A percentile compares a stretch with the other conserved stretches of the same genome.
Conservation (phyloP, 768 basidiomycete genomes). For the Leccinum rimulosum region DNA sequence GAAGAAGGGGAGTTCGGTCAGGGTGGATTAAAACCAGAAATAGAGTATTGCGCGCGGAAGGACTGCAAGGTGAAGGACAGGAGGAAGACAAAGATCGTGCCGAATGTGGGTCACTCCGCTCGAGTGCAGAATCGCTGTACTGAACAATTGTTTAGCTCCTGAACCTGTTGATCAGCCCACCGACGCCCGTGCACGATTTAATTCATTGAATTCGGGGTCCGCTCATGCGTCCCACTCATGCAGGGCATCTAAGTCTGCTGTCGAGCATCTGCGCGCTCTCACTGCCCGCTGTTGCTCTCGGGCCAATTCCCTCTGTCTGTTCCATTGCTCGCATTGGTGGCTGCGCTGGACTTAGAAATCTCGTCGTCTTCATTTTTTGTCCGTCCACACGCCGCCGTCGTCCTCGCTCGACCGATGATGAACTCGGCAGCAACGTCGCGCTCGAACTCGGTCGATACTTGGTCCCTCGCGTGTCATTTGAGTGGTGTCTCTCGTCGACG, state of each 20-base stretch:
- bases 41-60: constrained; percentile 57
- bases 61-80: constrained; percentile 60
- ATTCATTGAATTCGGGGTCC: constrained; percentile 55
- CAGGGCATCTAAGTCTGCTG: constrained; percentile 16
- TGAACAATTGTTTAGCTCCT: constrained; percentile 38
- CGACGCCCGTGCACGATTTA: constrained; percentile 51
- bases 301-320: too few relatives aligned
- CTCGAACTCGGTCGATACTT: too few relatives aligned
- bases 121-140: neutral
- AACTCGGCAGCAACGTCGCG: too few relatives aligned
- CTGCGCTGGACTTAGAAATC: too few relatives aligned
- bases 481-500: too few relatives aligned
- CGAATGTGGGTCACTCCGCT: constrained; percentile 22
- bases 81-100: constrained; percentile 33
- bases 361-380: too few relatives aligned
- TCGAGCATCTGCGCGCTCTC: constrained; percentile 6
- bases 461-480: too few relatives aligned
- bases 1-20: constrained; percentile 9
- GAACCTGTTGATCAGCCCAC: constrained; percentile 36
- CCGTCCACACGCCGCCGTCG: too few relatives aligned
- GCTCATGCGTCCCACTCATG: constrained; percentile 25
- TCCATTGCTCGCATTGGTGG: too few relatives aligned
- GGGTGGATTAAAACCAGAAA: constrained; percentile 49
- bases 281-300: too few relatives aligned
- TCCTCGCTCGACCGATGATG: too few relatives aligned